phyloP scores from a whole-genome alignment of 2,329 filamentous ascomycete species.

The Xylogone sp. region DNA sequence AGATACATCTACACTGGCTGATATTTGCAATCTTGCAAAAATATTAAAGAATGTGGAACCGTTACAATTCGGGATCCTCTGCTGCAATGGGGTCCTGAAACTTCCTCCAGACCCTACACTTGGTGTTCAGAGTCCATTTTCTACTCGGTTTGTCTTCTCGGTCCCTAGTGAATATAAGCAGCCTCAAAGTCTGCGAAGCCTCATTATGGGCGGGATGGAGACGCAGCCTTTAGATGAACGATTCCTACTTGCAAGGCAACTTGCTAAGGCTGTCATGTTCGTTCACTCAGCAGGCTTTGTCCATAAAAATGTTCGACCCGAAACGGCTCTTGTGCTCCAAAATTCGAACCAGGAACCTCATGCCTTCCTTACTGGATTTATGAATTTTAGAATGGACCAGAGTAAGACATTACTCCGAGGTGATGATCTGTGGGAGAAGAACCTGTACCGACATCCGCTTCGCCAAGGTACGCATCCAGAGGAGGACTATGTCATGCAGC shows the following conservation, averaged over 20 bases:
- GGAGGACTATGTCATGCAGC: slow-evolving; percentile 16
- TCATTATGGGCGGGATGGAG: neutral
- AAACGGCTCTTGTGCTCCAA: slow-evolving; percentile 6
- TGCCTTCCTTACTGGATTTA: slow-evolving; percentile 11
- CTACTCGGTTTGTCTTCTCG: neutral
- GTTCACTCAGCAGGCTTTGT: slow-evolving; percentile 25
- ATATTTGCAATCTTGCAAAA: neutral
- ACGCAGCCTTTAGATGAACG: slow-evolving; percentile 9
- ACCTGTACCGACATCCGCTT: slow-evolving; percentile 16
- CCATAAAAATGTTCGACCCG: slow-evolving; percentile 26
- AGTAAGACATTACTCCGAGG: slow-evolving; percentile 5
- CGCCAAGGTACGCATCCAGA: slow-evolving; percentile 11
- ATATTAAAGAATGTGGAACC: neutral
- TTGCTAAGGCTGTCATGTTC: slow-evolving; percentile 25
- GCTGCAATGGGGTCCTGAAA: neutral
- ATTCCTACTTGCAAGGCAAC: slow-evolving; percentile 17
- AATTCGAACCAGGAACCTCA: neutral
- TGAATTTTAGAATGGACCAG: slow-evolving; percentile 9
- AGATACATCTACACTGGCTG: neutral
- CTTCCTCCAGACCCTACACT: neutral
- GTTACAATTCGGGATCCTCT: neutral
- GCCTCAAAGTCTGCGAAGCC: neutral
- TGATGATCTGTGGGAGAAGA: slow-evolving; percentile 12
- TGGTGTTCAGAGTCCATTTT: too few relatives aligned
- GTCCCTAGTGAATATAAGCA: neutral